Evolutionary conservation across 2,329 filamentous ascomycete species (phyloP).

Genomic region (Scleromitrula shiraiana): DNA sequence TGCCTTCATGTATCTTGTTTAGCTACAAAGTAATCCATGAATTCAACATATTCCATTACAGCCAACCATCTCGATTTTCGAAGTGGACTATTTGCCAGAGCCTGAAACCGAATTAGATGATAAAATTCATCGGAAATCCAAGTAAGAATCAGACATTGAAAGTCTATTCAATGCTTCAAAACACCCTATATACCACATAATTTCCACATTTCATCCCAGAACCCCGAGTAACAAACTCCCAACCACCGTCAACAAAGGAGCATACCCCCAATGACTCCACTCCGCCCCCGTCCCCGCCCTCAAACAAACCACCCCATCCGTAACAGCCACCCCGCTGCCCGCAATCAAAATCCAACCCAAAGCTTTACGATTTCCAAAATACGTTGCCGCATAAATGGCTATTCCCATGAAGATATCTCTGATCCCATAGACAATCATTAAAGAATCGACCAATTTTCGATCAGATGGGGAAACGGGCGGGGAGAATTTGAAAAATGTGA

Average conservation of each 20-base stretch:
- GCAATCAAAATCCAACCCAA: constrained; percentile 38
- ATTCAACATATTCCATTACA: too few relatives aligned
- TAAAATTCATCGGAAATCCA: too few relatives aligned
- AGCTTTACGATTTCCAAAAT: constrained; percentile 32
- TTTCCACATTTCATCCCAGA: background rate
- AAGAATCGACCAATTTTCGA: constrained; percentile 32
- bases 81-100: too few relatives aligned
- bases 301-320: constrained; percentile 38
- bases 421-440: constrained; percentile 40
- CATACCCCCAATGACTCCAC: constrained; percentile 37
- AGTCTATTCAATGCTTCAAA: too few relatives aligned
- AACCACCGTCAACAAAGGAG: background rate
- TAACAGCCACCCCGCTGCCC: constrained; percentile 35
- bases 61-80: too few relatives aligned
- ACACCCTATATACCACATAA: too few relatives aligned
- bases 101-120: too few relatives aligned
- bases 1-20: too few relatives aligned
- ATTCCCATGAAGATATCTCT: constrained; percentile 43
- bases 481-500: constrained; percentile 30
- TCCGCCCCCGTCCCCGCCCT: constrained; percentile 34
- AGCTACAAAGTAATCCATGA: too few relatives aligned
- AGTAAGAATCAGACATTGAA: too few relatives aligned
- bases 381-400: constrained; percentile 32
- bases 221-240: background rate
- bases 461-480: background rate